phyloP scores from a whole-genome alignment of 2,329 filamentous ascomycete genomes.

The Periconia sp. region DNA sequence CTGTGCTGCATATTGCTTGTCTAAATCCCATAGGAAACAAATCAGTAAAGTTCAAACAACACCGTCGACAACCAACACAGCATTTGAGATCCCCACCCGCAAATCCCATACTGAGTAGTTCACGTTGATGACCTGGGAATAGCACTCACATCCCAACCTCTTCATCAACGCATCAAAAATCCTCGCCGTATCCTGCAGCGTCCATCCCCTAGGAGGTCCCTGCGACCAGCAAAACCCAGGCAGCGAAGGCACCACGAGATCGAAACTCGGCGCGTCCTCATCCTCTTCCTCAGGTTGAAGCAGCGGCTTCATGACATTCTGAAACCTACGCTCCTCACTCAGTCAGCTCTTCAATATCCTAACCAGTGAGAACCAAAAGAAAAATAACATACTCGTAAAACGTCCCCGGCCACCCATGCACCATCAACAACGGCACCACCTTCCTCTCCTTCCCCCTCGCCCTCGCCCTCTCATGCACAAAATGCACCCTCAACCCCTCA shows the following conservation, averaged over 20 bases:
- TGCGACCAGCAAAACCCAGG: constrained; percentile 41
- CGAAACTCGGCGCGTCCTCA: constrained; percentile 46
- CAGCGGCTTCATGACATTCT: constrained; percentile 41
- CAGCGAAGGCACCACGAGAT: constrained; percentile 61
- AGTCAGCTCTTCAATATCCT: not conserved
- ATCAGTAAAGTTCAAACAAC: too few species aligned
- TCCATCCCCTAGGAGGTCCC: constrained; percentile 32
- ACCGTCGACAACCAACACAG: too few species aligned
- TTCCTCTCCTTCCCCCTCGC: constrained; percentile 23
- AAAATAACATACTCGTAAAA: constrained; percentile 44
- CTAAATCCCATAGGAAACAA: too few species aligned
- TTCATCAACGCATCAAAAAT: constrained; percentile 29
- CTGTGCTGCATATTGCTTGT: constrained; percentile 42
- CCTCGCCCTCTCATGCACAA: constrained; percentile 40
- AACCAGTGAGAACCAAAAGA: not conserved
- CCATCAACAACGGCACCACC: constrained; percentile 46
- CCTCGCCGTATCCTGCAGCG: constrained; percentile 49
- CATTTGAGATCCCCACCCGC: too few species aligned
- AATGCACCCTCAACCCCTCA: constrained; percentile 42
- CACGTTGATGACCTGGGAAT: too few species aligned
- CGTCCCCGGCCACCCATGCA: constrained; percentile 51
- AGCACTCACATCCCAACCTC: constrained; percentile 35
- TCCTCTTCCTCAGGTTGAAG: constrained; percentile 27
- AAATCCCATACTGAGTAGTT: too few species aligned
- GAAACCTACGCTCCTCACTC: constrained; percentile 13